Percentiles rank a stretch among this genome's conserved stretches.
Conservation (phyloP, 305 asterid species). For the Nicotiana rustica region DNA sequence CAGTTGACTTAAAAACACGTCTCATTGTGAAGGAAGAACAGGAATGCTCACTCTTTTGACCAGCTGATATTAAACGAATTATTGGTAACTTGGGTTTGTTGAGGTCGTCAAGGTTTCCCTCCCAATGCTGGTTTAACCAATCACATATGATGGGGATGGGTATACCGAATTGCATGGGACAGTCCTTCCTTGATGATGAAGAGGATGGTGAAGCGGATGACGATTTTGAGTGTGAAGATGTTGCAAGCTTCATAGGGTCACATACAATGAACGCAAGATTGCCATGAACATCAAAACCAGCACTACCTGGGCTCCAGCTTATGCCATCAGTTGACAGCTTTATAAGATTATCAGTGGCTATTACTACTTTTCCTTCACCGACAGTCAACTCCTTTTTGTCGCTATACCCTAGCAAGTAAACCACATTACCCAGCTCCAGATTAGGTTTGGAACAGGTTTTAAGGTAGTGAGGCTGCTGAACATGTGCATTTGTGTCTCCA, state of each 20-base stretch:
- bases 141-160: slow-evolving; percentile 90
- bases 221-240: slow-evolving; percentile 85
- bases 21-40: slow-evolving; percentile 92
- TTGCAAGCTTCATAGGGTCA: slow-evolving; percentile 98
- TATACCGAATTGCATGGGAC: slow-evolving; percentile 85
- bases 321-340: slow-evolving; percentile 85
- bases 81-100: slow-evolving; percentile 88
- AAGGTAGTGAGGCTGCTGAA: slow-evolving; percentile 72
- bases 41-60: slow-evolving; percentile 93
- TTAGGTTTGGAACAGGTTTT: slow-evolving; percentile 77
- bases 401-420: slow-evolving; percentile 79
- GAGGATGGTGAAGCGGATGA: slow-evolving; percentile 79
- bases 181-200: slow-evolving; percentile 70
- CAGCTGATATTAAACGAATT: slow-evolving; percentile 83
- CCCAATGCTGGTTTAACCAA: slow-evolving; percentile 98
- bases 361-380: slow-evolving; percentile 93
- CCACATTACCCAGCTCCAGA: slow-evolving; percentile 78
- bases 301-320: slow-evolving; percentile 90
- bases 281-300: slow-evolving; percentile 91
- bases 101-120: slow-evolving; percentile 92
- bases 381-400: slow-evolving; percentile 75
- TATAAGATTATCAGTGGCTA: slow-evolving; percentile 95
- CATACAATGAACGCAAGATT: slow-evolving; percentile 97
- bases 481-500: slow-evolving; percentile 68
- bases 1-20: slow-evolving; percentile 73